Percentiles rank a stretch among this genome's conserved stretches.
Conservation (phyloP, 495 filamentous ascomycete genomes). For the Talaromyces nanjingensis region DNA sequence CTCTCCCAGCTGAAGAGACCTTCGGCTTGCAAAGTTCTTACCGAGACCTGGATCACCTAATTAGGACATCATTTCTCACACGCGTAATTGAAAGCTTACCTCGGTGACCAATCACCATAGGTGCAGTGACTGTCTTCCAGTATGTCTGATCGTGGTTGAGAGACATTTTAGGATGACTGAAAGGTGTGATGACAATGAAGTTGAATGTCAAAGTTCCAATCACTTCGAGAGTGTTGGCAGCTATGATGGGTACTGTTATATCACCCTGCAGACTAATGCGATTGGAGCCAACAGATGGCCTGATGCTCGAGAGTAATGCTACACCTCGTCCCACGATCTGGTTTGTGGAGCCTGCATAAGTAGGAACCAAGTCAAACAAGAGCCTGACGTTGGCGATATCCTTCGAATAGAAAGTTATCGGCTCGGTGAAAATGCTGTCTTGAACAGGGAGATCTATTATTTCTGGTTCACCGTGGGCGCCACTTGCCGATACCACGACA, state of each 20-base stretch:
- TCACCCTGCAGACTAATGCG: constrained; percentile 89
- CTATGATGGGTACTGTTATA: constrained; percentile 83
- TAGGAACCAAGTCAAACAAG: constrained; percentile 94
- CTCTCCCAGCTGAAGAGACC: constrained; percentile 81
- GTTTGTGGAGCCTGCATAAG: constrained; percentile 85
- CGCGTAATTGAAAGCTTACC: constrained; percentile 24
- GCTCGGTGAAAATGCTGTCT: constrained; percentile 87
- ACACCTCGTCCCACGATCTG: constrained; percentile 87
- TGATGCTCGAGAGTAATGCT: constrained; percentile 79
- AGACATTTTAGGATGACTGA: constrained; percentile 87
- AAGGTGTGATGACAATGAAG: constrained; percentile 90
- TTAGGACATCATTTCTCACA: constrained; percentile 2
- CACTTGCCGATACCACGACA: constrained; percentile 81
- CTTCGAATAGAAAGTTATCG: constrained; percentile 74
- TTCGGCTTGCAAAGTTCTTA: constrained; percentile 77
- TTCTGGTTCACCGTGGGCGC: constrained; percentile 77
- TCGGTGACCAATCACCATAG: constrained; percentile 92
- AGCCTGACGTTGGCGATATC: constrained; percentile 80
- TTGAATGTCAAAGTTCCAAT: constrained; percentile 96
- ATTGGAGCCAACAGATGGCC: constrained; percentile 68
- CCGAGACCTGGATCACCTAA: constrained; percentile 52
- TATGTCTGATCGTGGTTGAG: constrained; percentile 87
- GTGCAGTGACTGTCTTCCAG: constrained; percentile 77
- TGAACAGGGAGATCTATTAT: constrained; percentile 89
- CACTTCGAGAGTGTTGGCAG: constrained; percentile 71